phyloP scores from a whole-genome alignment of 2,329 filamentous ascomycete genomes.

The Elsinoe ampelina region DNA sequence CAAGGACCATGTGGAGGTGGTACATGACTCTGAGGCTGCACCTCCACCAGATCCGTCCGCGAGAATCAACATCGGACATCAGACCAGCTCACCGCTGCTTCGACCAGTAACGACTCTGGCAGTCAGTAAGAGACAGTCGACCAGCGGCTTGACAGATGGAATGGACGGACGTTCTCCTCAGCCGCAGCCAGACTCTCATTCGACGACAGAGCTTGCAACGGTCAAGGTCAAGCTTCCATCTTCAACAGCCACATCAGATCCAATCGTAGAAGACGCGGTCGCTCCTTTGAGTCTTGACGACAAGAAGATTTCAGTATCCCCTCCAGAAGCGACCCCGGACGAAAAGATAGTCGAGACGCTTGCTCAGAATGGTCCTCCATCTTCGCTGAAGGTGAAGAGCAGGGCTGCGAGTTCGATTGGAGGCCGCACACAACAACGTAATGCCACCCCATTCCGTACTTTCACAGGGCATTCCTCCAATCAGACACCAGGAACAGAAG shows the following conservation, averaged over 20 bases:
- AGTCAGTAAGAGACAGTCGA: background rate
- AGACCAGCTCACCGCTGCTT: background rate
- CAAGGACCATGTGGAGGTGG: too few relatives aligned
- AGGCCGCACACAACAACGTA: background rate
- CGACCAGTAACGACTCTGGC: background rate
- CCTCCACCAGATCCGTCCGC: too few relatives aligned
- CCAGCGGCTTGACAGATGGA: background rate
- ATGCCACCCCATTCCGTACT: background rate
- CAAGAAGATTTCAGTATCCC: background rate
- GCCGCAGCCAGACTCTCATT: background rate
- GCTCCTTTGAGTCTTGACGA: too few relatives aligned
- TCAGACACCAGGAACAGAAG: conserved; percentile 15
- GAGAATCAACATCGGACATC: too few relatives aligned
- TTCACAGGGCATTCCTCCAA: conserved; percentile 1
- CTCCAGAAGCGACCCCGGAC: background rate
- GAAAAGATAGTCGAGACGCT: background rate
- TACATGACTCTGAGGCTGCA: too few relatives aligned
- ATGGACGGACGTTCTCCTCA: background rate
- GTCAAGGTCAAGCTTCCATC: too few relatives aligned
- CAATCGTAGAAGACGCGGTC: too few relatives aligned
- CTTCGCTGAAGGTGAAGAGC: background rate
- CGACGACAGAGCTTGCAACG: background rate
- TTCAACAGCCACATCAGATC: too few relatives aligned
- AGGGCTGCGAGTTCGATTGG: background rate
- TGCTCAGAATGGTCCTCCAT: background rate